These are phyloP conservation scores for Ophiostoma perfectum DNA, from an alignment of 2,329 filamentous ascomycete genomes.

Conservation along the genomic window DNA sequence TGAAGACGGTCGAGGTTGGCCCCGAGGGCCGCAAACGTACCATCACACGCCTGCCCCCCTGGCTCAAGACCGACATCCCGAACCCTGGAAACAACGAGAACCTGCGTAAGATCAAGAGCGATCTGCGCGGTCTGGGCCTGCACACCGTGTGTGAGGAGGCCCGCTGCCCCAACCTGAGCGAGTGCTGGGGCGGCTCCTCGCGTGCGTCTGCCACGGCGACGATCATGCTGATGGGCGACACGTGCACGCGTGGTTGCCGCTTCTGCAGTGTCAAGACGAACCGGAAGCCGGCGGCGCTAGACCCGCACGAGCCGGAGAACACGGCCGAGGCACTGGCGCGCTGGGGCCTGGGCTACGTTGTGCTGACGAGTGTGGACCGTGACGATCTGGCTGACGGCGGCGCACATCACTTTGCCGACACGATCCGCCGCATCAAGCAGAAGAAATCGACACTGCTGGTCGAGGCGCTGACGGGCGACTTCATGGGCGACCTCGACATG, in stretches of 20 bases:
- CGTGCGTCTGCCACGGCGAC: constrained; percentile 92
- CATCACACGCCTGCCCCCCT: constrained; percentile 74
- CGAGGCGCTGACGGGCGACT: constrained; percentile 84
- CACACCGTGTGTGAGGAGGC: constrained; percentile 98
- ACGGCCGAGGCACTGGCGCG: constrained; percentile 86
- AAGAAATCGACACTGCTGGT: constrained; percentile 73
- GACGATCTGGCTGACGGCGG: constrained; percentile 89
- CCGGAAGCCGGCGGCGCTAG: constrained; percentile 68
- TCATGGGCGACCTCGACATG: constrained; percentile 78
- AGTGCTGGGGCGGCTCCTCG: constrained; percentile 91
- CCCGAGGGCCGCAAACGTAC: constrained; percentile 58
- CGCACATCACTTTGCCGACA: constrained; percentile 85
- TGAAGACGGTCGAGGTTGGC: constrained; percentile 59
- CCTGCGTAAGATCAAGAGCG: constrained; percentile 92
- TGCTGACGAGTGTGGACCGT: constrained; percentile 87
- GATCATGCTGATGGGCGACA: constrained; percentile 99
- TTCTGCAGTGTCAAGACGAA: constrained; percentile 97
- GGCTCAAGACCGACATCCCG: constrained; percentile 92
- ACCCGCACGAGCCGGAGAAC: constrained; percentile 94
- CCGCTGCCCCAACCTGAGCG: constrained; percentile 91
- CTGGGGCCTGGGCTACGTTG: constrained; percentile 95
- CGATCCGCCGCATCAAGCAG: constrained; percentile 86
- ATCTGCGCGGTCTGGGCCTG: constrained; percentile 79
- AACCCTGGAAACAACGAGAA: constrained; percentile 63
- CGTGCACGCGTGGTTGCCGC: constrained; percentile 89